phyloP scores from a whole-genome alignment of 495 filamentous ascomycete species.

The Halenospora varia region DNA sequence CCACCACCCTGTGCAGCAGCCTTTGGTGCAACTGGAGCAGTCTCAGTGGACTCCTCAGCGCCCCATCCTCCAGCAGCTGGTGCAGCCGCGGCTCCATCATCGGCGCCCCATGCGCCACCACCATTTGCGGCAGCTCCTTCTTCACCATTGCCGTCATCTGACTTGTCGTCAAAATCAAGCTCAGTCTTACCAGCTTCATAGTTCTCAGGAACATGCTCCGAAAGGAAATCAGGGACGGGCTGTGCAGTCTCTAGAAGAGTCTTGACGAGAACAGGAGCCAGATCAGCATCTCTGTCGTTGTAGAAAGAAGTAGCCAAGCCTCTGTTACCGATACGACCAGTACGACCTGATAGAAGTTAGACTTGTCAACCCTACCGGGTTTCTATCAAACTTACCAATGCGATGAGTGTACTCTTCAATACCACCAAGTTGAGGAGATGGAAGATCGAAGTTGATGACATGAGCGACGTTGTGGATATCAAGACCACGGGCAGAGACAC shows the following conservation, averaged over 20 bases:
- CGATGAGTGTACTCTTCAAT: slow-evolving; percentile 93
- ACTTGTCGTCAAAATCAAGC: slow-evolving; percentile 59
- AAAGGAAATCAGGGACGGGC: slow-evolving; percentile 75
- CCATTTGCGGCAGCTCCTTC: slow-evolving; percentile 18
- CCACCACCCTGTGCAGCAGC: background rate
- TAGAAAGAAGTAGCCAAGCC: slow-evolving; percentile 90
- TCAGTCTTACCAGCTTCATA: slow-evolving; percentile 26
- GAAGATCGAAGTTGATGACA: slow-evolving; percentile 91
- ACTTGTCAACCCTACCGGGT: background rate
- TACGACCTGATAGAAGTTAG: slow-evolving; percentile 62
- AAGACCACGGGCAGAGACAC: slow-evolving; percentile 82
- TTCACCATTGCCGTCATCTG: slow-evolving; percentile 49
- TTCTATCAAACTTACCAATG: slow-evolving; percentile 59
- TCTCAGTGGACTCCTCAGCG: too few species aligned
- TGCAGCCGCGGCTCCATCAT: background rate
- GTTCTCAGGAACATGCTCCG: slow-evolving; percentile 55
- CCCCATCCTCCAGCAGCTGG: slow-evolving; percentile 15
- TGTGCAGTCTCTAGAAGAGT: slow-evolving; percentile 76
- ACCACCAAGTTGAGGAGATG: slow-evolving; percentile 64
- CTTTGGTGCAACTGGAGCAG: background rate
- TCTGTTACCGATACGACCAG: slow-evolving; percentile 85
- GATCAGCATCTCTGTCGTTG: slow-evolving; percentile 60
- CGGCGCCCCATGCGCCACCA: slow-evolving; percentile 6
- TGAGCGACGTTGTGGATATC: slow-evolving; percentile 84
- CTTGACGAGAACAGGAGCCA: slow-evolving; percentile 69